A percentile compares a stretch with the other conserved stretches of the same genome.
phyloP scores from a whole-genome alignment of 2,329 filamentous ascomycete genomes.

The Colletotrichum sidae region DNA sequence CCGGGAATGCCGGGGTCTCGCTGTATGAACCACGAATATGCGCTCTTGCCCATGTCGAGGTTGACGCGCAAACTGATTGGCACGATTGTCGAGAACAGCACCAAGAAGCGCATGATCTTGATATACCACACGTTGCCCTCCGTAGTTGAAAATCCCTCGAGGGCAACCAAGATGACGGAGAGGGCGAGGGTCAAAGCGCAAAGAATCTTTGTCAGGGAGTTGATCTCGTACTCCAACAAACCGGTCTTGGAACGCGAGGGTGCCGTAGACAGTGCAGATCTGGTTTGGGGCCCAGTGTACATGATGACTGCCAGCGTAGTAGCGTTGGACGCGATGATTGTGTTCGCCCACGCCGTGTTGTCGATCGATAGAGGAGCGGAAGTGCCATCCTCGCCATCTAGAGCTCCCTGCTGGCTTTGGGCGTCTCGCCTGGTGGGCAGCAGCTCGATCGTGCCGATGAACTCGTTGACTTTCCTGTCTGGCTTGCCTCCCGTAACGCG shows the following conservation, averaged over 20 bases:
- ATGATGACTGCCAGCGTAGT: constrained; percentile 89
- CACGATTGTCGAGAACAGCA: constrained; percentile 98
- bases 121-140: constrained; percentile 86
- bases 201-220: constrained; percentile 94
- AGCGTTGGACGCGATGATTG: constrained; percentile 92
- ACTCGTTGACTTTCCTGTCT: constrained; percentile 94
- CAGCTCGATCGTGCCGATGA: constrained; percentile 88
- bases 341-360: constrained; percentile 99
- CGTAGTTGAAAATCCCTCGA: constrained; percentile 81
- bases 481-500: constrained; percentile 88
- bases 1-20: constrained; percentile 89
- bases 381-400: constrained; percentile 54
- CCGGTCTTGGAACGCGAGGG: constrained; percentile 94
- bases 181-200: constrained; percentile 88
- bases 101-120: constrained; percentile 97
- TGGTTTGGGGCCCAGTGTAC: constrained; percentile 94
- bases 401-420: constrained; percentile 54
- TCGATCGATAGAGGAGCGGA: constrained; percentile 88
- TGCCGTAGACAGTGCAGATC: constrained; percentile 92
- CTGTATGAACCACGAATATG: constrained; percentile 96
- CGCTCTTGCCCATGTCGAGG: constrained; percentile 95
- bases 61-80: constrained; percentile 97
- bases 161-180: constrained; percentile 87
- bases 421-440: constrained; percentile 64
- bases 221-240: constrained; percentile 94